Conservation (phyloP, 1,284 basidiomycete species). For the Tausonia pullulans region DNA sequence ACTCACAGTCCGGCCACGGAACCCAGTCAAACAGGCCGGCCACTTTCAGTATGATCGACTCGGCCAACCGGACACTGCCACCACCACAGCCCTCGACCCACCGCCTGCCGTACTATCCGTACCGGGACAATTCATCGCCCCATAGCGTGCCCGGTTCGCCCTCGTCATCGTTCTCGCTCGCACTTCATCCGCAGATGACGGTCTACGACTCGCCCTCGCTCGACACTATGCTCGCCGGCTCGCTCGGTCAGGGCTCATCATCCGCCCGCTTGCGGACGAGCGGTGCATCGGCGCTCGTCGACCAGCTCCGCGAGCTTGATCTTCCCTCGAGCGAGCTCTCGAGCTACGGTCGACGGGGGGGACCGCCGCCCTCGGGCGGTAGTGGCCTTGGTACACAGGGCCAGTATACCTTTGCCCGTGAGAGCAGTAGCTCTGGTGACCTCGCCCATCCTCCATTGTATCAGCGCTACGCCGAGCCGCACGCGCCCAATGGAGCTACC, state of each 20-base stretch:
- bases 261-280: slow-evolving; percentile 16
- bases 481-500: background rate
- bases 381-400: background rate
- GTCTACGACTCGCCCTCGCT: slow-evolving; percentile 29
- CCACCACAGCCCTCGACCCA: slow-evolving; percentile 23
- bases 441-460: too few relatives aligned
- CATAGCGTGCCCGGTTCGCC: slow-evolving; percentile 4
- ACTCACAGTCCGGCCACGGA: slow-evolving; percentile 34
- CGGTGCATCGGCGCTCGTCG: slow-evolving; percentile 31
- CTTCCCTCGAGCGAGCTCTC: slow-evolving; percentile 35
- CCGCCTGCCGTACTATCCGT: slow-evolving; percentile 11
- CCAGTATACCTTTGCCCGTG: too few relatives aligned
- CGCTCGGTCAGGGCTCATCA: background rate
- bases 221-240: slow-evolving; percentile 13
- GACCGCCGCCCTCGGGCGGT: slow-evolving; percentile 9
- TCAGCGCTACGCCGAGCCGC: slow-evolving; percentile 1
- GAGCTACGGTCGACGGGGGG: slow-evolving; percentile 29
- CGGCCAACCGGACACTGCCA: slow-evolving; percentile 26
- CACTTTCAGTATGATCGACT: slow-evolving; percentile 31
- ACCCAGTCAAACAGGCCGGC: slow-evolving; percentile 13
- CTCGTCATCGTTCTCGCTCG: slow-evolving; percentile 1
- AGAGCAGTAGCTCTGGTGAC: too few relatives aligned
- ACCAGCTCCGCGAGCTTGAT: slow-evolving; percentile 35
- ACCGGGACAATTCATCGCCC: slow-evolving; percentile 15
- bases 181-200: slow-evolving; percentile 2